Evolutionary conservation across 768 basidiomycete species (phyloP).

Genomic region (Dioszegia hungarica): DNA sequence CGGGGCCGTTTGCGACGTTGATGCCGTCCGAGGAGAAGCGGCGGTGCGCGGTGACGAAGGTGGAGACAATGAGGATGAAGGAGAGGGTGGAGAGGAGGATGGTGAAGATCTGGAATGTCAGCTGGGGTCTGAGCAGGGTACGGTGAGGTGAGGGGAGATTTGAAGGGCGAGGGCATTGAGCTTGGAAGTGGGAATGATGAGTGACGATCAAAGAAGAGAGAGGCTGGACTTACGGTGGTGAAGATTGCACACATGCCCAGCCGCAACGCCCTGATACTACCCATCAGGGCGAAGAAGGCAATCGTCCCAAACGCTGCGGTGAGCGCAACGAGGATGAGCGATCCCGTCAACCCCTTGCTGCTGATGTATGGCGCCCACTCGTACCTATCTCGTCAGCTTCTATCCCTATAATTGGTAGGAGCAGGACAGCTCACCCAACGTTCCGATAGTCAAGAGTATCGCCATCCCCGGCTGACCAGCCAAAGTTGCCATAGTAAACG

Average conservation of each 20-base stretch:
- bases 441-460: constrained; percentile 10
- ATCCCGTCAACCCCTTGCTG: constrained; percentile 25
- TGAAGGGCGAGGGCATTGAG: no score
- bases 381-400: constrained; percentile 9
- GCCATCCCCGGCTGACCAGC: constrained; percentile 22
- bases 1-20: constrained; percentile 34
- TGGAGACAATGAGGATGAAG: constrained; percentile 36
- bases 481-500: constrained; percentile 38
- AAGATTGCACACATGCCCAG: constrained; percentile 21
- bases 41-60: constrained; percentile 34
- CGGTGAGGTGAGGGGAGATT: no score
- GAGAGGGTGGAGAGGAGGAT: constrained; percentile 34
- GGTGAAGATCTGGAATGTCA: constrained; percentile 30
- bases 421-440: constrained; percentile 41
- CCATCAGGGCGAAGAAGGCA: constrained; percentile 27
- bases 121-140: no score
- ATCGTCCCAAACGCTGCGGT: constrained; percentile 37
- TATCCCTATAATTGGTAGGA: no score
- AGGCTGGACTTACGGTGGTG: constrained; percentile 30
- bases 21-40: constrained; percentile 21
- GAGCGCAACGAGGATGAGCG: constrained; percentile 40
- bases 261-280: constrained; percentile 14
- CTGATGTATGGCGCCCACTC: constrained; percentile 25
- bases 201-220: background rate
- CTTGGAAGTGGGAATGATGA: no score